Evolutionary conservation across 2,329 filamentous ascomycete genomes (phyloP).

Genomic region (Neoscytalidium dimidiatum): DNA sequence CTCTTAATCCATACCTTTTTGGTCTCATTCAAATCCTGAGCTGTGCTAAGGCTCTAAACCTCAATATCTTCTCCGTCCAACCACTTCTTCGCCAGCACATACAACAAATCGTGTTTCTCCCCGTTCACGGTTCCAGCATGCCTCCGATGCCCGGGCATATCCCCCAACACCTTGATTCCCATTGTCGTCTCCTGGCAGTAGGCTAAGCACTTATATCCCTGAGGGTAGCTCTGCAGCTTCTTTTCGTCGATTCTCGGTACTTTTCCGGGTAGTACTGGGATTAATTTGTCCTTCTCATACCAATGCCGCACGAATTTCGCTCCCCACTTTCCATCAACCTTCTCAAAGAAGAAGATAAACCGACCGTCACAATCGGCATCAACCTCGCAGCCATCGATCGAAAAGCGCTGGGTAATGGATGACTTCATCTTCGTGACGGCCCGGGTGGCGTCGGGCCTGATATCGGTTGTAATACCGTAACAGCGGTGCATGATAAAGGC

Average conservation of each 20-base stretch:
- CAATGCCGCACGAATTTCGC: neutral
- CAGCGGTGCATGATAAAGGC: slow-evolving; percentile 49
- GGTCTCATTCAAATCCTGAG: no score
- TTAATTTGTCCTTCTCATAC: neutral
- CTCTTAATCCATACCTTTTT: no score
- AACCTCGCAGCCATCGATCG: slow-evolving; percentile 43
- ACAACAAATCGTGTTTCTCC: neutral
- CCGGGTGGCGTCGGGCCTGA: slow-evolving; percentile 39
- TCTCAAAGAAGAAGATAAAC: slow-evolving; percentile 35
- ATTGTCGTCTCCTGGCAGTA: neutral
- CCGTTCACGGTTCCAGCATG: neutral
- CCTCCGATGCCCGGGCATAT: neutral
- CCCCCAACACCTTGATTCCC: neutral
- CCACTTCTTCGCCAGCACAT: neutral
- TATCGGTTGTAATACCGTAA: slow-evolving; percentile 47
- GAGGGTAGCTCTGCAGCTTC: neutral
- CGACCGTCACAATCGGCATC: slow-evolving; percentile 50
- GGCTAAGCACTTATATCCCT: neutral
- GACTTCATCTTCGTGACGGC: slow-evolving; percentile 55
- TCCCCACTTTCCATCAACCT: slow-evolving; percentile 29
- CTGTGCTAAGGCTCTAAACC: no score
- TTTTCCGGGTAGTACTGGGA: neutral
- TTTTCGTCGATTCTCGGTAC: neutral
- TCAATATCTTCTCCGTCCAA: neutral
- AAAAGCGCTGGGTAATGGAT: slow-evolving; percentile 53